A percentile compares a stretch with the other conserved stretches of the same genome.
phyloP scores from a whole-genome alignment of 2,329 filamentous ascomycete genomes.

The Epicoccum nigrum region DNA sequence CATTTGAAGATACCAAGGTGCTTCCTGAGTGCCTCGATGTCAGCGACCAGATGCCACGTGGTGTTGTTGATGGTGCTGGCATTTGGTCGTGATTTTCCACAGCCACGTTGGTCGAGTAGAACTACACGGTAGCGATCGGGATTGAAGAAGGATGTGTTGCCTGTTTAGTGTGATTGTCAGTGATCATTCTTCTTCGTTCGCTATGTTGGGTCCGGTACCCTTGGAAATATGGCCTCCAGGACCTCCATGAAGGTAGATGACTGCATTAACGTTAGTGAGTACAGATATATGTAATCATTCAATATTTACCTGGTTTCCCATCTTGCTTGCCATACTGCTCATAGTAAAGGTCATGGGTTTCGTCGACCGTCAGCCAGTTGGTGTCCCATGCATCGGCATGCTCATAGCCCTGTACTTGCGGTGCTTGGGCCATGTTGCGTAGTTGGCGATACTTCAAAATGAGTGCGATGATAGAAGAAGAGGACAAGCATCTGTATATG shows the following conservation, averaged over 20 bases:
- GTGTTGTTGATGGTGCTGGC: constrained; percentile 54
- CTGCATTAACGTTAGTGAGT: constrained; percentile 18
- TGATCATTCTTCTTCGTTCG: neutral
- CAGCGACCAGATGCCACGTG: constrained; percentile 52
- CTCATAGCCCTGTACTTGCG: constrained; percentile 32
- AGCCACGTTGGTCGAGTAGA: constrained; percentile 56
- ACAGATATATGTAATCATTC: neutral
- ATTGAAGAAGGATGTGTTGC: constrained; percentile 53
- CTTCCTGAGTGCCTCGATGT: constrained; percentile 53
- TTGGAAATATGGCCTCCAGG: constrained; percentile 49
- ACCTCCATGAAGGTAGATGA: constrained; percentile 55
- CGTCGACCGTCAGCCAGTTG: constrained; percentile 41
- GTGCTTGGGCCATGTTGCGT: constrained; percentile 20
- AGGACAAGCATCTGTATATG: constrained; percentile 4
- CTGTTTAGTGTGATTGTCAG: neutral
- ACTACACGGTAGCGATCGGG: constrained; percentile 53
- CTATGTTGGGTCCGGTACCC: constrained; percentile 11
- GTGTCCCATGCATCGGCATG: constrained; percentile 45
- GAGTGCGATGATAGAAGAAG: neutral
- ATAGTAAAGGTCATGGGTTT: constrained; percentile 47
- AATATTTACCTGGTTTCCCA: constrained; percentile 45
- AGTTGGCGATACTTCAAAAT: neutral
- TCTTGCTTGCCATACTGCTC: constrained; percentile 49
- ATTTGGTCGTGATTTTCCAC: constrained; percentile 52
- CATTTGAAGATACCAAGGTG: constrained; percentile 53